These are phyloP conservation scores for Cytospora piceae DNA, from an alignment of 2,329 filamentous ascomycete species.

Conservation along the genomic window DNA sequence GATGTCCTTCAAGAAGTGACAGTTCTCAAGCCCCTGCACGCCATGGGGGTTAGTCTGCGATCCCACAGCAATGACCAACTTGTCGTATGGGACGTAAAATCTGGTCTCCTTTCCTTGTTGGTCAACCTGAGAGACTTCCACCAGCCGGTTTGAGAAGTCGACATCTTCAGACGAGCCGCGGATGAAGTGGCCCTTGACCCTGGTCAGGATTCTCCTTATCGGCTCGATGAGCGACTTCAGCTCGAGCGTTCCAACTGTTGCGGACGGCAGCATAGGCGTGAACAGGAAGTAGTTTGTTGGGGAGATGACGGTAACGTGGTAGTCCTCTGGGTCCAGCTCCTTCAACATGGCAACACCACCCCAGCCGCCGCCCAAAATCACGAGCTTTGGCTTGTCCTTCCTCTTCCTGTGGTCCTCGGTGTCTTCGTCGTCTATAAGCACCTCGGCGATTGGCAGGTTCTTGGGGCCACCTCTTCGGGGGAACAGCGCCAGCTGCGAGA, in stretches of 20 bases:
- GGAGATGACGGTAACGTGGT: constrained; percentile 93
- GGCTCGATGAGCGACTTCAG: constrained; percentile 91
- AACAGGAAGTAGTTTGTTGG: constrained; percentile 97
- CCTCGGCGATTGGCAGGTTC: constrained; percentile 89
- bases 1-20: constrained; percentile 94
- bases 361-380: constrained; percentile 94
- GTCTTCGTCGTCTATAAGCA: constrained; percentile 88
- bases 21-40: constrained; percentile 91
- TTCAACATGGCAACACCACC: constrained; percentile 91
- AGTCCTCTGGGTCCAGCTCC: constrained; percentile 85
- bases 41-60: constrained; percentile 94
- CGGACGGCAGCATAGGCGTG: constrained; percentile 96
- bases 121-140: constrained; percentile 81
- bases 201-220: constrained; percentile 78
- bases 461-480: constrained; percentile 88
- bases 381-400: constrained; percentile 89
- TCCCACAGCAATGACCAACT: constrained; percentile 89
- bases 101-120: constrained; percentile 70
- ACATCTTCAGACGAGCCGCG: constrained; percentile 86
- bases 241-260: constrained; percentile 93
- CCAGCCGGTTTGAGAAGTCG: constrained; percentile 86
- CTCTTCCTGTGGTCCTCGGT: constrained; percentile 67
- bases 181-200: constrained; percentile 85
- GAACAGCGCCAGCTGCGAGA: constrained; percentile 82
- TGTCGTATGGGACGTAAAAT: constrained; percentile 98